phyloP scores from a whole-genome alignment of 192 early-diverging fungal species.

The Coemansia sp. region DNA sequence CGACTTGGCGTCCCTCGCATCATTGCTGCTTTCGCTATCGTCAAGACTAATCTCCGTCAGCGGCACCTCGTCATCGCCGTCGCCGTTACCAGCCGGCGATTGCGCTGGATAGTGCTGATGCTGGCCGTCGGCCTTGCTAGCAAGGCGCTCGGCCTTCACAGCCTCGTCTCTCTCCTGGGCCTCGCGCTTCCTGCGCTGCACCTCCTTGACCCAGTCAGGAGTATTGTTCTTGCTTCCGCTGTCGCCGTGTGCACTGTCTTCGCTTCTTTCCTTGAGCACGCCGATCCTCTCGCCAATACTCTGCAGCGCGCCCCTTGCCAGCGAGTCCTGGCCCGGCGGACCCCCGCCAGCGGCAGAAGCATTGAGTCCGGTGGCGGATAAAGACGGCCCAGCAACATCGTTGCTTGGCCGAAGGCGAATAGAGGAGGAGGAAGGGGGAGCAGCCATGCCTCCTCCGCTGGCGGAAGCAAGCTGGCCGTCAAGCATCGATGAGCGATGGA shows the following conservation, averaged over 20 bases:
- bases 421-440: constrained; percentile 17
- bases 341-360: background rate
- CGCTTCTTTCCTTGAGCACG: constrained; percentile 9
- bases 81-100: background rate
- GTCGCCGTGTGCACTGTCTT: constrained; percentile 7
- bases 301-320: constrained; percentile 32
- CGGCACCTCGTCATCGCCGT: constrained; percentile 30
- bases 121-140: background rate
- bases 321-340: background rate
- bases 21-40: background rate
- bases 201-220: constrained; percentile 51
- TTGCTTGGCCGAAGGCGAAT: constrained; percentile 50
- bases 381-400: constrained; percentile 12
- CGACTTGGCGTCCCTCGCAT: too few species aligned
- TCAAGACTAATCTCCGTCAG: constrained; percentile 24
- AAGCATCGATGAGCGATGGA: constrained; percentile 34
- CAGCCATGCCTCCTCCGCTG: constrained; percentile 13
- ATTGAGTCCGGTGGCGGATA: background rate
- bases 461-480: constrained; percentile 15
- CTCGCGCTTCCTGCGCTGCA: constrained; percentile 50
- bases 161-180: constrained; percentile 32
- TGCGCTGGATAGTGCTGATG: too few species aligned
- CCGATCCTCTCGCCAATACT: constrained; percentile 38
- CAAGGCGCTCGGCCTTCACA: background rate
- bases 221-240: background rate